Conservation (phyloP, 2,329 filamentous ascomycete species). For the Exserohilum turcica region DNA sequence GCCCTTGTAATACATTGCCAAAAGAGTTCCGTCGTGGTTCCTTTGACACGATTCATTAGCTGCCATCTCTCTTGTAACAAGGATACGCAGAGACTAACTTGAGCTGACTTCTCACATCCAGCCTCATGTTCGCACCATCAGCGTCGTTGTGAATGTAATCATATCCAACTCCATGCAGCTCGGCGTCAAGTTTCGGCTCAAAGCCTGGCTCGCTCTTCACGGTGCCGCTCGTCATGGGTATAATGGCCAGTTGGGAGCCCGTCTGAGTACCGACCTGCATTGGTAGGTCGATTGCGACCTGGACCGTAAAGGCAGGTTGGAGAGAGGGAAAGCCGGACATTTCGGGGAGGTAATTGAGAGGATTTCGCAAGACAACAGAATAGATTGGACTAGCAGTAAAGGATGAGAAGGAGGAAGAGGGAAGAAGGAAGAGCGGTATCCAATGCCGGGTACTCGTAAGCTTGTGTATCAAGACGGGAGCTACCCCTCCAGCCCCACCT, state of each 20-base stretch:
- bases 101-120: conserved; percentile 37
- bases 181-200: conserved; percentile 34
- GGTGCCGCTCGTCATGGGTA: conserved; percentile 38
- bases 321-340: conserved; percentile 37
- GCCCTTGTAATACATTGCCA: conserved; percentile 45
- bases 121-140: conserved; percentile 30
- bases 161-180: conserved; percentile 39
- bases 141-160: conserved; percentile 43
- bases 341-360: not conserved
- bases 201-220: conserved; percentile 40
- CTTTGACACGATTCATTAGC: conserved; percentile 4
- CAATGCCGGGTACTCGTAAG: not conserved
- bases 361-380: not conserved
- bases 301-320: conserved; percentile 40
- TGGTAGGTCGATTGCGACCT: conserved; percentile 36
- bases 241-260: conserved; percentile 31
- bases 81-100: conserved; percentile 22
- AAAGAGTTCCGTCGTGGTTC: conserved; percentile 27
- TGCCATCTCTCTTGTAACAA: too few species aligned
- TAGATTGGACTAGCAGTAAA: not conserved
- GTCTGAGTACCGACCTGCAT: conserved; percentile 32
- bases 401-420: not conserved
- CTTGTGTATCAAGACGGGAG: conserved; percentile 6
- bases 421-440: not conserved
- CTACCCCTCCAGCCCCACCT: conserved; percentile 28